Evolutionary conservation across 1,284 basidiomycete genomes (phyloP), one percentile per base, ranked within the genome.

Genomic region (Cystobasidiaceae sp.): DNA sequence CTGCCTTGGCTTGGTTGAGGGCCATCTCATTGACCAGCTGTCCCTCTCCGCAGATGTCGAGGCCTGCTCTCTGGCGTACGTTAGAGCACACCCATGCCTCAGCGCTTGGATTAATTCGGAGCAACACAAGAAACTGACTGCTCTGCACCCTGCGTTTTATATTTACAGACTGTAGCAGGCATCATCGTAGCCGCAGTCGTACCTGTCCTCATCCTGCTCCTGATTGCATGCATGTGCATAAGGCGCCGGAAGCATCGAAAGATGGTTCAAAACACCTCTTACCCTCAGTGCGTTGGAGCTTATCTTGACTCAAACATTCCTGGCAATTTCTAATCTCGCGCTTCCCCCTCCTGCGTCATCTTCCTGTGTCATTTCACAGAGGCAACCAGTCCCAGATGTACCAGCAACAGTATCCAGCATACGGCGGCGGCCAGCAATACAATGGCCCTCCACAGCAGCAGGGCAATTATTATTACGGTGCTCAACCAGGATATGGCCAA

Each of bases 151-250:
- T 25, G 3, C 41, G 15, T 17, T 6, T 7, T n/a, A 2, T 28
- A 25, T n/a, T 32, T 1, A 9, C 9, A 46, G 44, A 46, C 55
- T 28, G 44, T 63, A 34, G 60, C 34, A 1, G 60, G 60, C 15
- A 50, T 55, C 19, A 46, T 63, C 25, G 51, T 45, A 37, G 60
- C 50, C 13, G 32, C 23, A 8, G 27, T 63, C 27, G 17, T 63
- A 1, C 60, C 51, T 21, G 34, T 63, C 41, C 23, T 63, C 34
- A 33, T 63, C 50, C 21, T 50, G 9, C 50, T 63, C 8, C 51
- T 63, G 3, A 2, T 54, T 27, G 23, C 25, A 6, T 21, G 15
- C 37, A 43, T 54, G 32, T 48, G 49, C 51, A 19, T 54, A n/a
- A 19, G 51, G n/a, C 25, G 50, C 13, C 49, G 60, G 17, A 49